phyloP scores from a whole-genome alignment of 1,284 basidiomycete species.

The Sparassis latifolia region DNA sequence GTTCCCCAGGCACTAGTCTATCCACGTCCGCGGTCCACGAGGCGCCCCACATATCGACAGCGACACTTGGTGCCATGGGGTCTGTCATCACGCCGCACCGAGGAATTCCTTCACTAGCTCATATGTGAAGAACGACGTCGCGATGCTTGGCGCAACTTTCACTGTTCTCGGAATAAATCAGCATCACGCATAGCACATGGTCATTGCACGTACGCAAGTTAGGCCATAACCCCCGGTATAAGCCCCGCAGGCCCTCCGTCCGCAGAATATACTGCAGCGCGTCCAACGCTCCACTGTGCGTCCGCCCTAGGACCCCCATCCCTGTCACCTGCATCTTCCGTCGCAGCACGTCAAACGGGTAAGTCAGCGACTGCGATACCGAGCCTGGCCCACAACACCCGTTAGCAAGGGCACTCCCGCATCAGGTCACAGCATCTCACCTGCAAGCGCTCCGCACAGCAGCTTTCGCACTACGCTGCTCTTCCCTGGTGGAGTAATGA shows the following conservation, averaged over 20 bases:
- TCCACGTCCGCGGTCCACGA: no score
- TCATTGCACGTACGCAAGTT: conserved; percentile 69
- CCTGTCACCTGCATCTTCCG: conserved; percentile 96
- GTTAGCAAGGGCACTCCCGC: not conserved
- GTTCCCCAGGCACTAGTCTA: no score
- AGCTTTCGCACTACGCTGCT: conserved; percentile 57
- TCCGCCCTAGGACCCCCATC: conserved; percentile 61
- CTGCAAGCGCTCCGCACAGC: conserved; percentile 71
- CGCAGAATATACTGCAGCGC: conserved; percentile 65
- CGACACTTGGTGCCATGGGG: no score
- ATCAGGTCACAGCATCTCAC: conserved; percentile 29
- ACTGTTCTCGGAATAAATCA: conserved; percentile 36
- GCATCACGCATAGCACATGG: not conserved
- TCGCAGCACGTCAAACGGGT: conserved; percentile 91
- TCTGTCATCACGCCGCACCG: conserved; percentile 20
- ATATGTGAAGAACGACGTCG: conserved; percentile 80
- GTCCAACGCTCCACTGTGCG: conserved; percentile 77
- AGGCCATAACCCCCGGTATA: conserved; percentile 88
- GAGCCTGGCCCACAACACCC: conserved; percentile 40
- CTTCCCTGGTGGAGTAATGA: conserved; percentile 75
- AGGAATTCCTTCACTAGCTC: conserved; percentile 54
- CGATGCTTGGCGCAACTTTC: conserved; percentile 89
- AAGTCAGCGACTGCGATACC: conserved; percentile 90
- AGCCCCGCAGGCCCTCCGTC: conserved; percentile 67
- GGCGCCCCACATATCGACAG: no score